Evolutionary conservation across 371 early-diverging fungal genomes (phyloP), one percentile per base, ranked within the genome.

Genomic region (Mortierella sp.): DNA sequence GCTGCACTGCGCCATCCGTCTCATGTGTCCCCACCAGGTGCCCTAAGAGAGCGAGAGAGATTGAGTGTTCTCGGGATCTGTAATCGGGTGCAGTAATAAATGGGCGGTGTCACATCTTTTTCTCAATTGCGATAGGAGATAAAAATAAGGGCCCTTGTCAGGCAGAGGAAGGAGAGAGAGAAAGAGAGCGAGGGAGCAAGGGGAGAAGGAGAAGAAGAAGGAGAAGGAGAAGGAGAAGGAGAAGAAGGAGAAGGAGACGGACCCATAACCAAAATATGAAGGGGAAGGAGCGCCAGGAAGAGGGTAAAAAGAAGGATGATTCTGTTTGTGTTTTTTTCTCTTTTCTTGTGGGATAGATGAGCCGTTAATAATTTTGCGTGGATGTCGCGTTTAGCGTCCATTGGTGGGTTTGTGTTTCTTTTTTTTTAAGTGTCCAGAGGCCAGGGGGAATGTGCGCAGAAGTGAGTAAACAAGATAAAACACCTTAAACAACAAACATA

Each of bases 251-350:
- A 48, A 71, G 46, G 58, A 60, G 56, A 63, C 27, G 35, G 51
- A 54, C 35, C 32, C 18, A 51, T 32, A 72, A 58, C 21, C 35
- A 41, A 73, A 27, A 27, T 38, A 32, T 35, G 38, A 65, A 38
- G 38, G 38, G 48, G 18, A 29, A 51, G 14, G 41, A 65, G 60
- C 60, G 60, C 60, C 60, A 60, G 60, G 12, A 18, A 21, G 46
- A 76, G 58, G 51, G 46, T 1, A 32, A 41, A 54, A 44, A 76
- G 71, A 70, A 58, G 21, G 49, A 63, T 71, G 51, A 56, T 55
- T 35, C 32, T 60, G 60, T 60, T 60, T 60, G 60, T 60, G 60
- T 38, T 74, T 41, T 14, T 14, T 44, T 44, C 29, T 12, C 16
- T 71, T n/a, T 27, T 70, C 38, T 46, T 71, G 65, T 32, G 14